Base-by-base conservation (phyloP, 1,284 basidiomycete species). In the Papiliotrema laurentii region DNA sequence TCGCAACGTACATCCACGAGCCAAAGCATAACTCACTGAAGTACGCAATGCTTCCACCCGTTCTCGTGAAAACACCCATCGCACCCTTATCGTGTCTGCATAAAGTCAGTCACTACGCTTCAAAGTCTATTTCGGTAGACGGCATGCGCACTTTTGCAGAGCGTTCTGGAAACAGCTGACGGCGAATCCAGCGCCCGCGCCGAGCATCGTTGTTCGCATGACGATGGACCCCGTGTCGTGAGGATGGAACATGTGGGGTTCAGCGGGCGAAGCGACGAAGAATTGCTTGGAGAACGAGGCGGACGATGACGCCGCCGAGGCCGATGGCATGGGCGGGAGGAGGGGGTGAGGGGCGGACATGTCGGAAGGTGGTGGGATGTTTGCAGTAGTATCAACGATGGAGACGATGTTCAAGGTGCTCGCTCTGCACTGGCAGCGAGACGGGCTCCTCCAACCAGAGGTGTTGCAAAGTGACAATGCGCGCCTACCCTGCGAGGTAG, bases 141-240 rank as follows among this genome's bases (percentile, higher is more conserved):
- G 4, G 11, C 44, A 16, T 11, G 68, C 71, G 56, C 57, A 73
- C 71, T 59, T 80, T 43, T 83, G 81, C 55, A 94, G 75, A 37
- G 90, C 85, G 78, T 92, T 92, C 75, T 91, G 89, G 36, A 91
- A 78, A 21, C 86, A 78, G 64, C 86, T 87, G 71, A 89, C 81
- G 67, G 90, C 79, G 52, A 84, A 77, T 39, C 89, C 89, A 48
- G 88, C 82, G 50, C 79, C 81, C 35, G 81, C 86, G 49, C 81
- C 80, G 68, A 89, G 83, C 16, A 86, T 73, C 34, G 82, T 86
- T 35, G 83, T 77, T 16, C 75, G 76, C 9, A 83, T 77, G 25
- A 86, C 83, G 61, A 26, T 14, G 60, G 50, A 25, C 50, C 49
- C 48, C 72, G 50, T 7, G 65, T 59, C 25, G 58, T 72, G 63